Evolutionary conservation across 169 alveolate genomes (phyloP).

Genomic region (Cryptosporidium parvum): DNA sequence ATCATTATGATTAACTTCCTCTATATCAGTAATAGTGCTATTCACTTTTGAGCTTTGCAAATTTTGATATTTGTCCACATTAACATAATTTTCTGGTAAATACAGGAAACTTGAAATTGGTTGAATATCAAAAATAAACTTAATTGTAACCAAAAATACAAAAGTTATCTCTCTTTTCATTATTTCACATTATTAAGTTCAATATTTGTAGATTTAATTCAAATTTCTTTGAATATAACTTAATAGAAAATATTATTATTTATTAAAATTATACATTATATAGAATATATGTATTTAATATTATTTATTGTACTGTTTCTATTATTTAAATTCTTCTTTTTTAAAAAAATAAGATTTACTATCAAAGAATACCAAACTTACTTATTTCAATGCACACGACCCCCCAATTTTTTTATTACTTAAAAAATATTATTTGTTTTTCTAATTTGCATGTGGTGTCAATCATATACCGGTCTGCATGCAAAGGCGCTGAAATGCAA

Average conservation of each 20-base stretch:
- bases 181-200: neutral
- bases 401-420: neutral
- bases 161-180: constrained; percentile 1
- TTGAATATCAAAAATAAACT: neutral
- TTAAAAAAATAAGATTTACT: neutral
- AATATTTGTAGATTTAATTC: neutral
- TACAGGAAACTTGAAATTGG: neutral
- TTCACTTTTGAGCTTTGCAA: neutral
- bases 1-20: neutral
- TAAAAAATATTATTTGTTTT: constrained; percentile 33
- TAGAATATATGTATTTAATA: neutral
- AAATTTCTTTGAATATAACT: neutral
- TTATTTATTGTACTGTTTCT: neutral
- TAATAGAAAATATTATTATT: neutral
- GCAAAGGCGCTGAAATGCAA: constrained; percentile 70
- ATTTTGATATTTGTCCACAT: neutral
- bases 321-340: neutral
- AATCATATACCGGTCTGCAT: constrained; percentile 48
- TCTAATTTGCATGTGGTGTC: constrained; percentile 58
- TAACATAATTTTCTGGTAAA: neutral
- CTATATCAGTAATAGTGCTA: neutral
- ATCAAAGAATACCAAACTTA: neutral
- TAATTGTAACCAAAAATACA: neutral
- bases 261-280: neutral
- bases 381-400: neutral